Conservation (phyloP, 257 asterid species). For the Salvia hispanica region DNA sequence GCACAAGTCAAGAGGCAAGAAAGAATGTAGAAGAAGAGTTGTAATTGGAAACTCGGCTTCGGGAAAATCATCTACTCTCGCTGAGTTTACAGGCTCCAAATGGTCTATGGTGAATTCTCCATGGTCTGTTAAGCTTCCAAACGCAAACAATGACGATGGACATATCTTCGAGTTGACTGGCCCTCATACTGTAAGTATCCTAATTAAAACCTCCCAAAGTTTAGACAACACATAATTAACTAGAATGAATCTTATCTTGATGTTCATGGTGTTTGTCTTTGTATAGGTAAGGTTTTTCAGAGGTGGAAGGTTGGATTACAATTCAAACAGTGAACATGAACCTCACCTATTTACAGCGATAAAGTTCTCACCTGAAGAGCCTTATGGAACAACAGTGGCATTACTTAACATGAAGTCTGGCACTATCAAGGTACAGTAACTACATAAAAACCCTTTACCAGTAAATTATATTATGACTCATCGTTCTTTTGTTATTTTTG, state of each 20-base stretch:
- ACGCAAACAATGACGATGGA: constrained; percentile 48
- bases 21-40: constrained; percentile 44
- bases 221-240: neutral
- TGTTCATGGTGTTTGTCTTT: constrained; percentile 13
- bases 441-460: neutral
- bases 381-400: constrained; percentile 81
- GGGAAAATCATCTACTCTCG: constrained; percentile 58
- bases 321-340: constrained; percentile 55
- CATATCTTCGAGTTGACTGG: constrained; percentile 75
- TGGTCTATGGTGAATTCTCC: constrained; percentile 73
- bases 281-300: constrained; percentile 71
- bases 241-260: neutral
- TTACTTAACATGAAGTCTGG: constrained; percentile 68
- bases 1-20: constrained; percentile 53
- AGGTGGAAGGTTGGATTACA: constrained; percentile 86
- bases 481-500: constrained; percentile 16
- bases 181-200: constrained; percentile 62
- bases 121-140: constrained; percentile 72
- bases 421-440: constrained; percentile 54
- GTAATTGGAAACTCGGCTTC: constrained; percentile 59
- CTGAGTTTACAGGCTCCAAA: constrained; percentile 57
- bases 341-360: constrained; percentile 69
- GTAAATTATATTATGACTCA: constrained; percentile 7
- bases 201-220: constrained; percentile 1
- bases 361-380: constrained; percentile 70